These are phyloP conservation scores for Hypoxylon trugodes DNA, from an alignment of 495 filamentous ascomycete species.

Conservation along the genomic window DNA sequence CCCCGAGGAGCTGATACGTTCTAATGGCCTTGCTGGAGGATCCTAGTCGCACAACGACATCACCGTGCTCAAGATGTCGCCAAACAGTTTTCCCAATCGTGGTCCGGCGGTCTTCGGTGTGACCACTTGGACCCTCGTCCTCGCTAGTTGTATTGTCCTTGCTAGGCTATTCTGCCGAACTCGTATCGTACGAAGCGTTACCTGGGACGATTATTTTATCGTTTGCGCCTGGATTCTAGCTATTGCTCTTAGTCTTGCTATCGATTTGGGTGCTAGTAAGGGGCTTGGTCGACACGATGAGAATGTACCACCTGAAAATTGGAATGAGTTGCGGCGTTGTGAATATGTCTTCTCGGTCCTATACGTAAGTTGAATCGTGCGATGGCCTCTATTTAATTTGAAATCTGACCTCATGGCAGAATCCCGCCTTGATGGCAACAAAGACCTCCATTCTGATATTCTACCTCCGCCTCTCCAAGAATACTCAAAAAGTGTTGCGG, in stretches of 20 bases:
- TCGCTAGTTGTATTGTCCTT: conserved; percentile 75
- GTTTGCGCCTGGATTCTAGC: conserved; percentile 84
- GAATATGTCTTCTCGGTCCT: conserved; percentile 86
- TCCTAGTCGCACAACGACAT: conserved; percentile 36
- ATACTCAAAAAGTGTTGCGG: conserved; percentile 72
- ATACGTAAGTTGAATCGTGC: conserved; percentile 67
- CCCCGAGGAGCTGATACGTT: conserved; percentile 24
- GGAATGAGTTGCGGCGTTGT: conserved; percentile 64
- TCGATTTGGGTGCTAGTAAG: conserved; percentile 73
- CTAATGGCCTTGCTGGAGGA: conserved; percentile 38
- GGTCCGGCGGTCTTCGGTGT: conserved; percentile 76
- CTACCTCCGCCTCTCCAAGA: conserved; percentile 80
- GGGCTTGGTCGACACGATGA: conserved; percentile 81
- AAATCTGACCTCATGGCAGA: conserved; percentile 60
- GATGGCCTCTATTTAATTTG: conserved; percentile 1
- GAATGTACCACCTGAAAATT: conserved; percentile 61
- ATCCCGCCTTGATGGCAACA: conserved; percentile 85
- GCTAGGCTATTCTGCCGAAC: conserved; percentile 76
- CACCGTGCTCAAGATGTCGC: conserved; percentile 30
- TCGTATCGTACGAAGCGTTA: conserved; percentile 73
- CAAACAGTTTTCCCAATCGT: conserved; percentile 58
- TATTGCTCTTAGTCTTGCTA: conserved; percentile 77
- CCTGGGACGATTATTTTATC: conserved; percentile 85
- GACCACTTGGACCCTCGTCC: conserved; percentile 71
- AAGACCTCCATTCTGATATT: conserved; percentile 94